Conservation (phyloP, 768 basidiomycete genomes). For the Naganishia friedmannii region DNA sequence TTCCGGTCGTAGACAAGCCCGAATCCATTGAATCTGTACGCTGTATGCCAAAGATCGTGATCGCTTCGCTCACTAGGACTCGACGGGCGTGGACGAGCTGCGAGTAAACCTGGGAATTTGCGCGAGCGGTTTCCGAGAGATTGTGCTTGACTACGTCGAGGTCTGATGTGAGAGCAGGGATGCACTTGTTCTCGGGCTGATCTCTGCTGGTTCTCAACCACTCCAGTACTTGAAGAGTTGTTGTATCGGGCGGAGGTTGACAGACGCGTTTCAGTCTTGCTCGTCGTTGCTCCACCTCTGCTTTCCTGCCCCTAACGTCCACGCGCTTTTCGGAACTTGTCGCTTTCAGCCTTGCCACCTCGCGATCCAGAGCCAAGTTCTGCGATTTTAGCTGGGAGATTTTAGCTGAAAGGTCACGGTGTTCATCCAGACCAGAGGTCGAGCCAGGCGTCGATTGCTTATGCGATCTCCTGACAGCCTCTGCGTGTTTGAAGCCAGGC, state of each 20-base stretch:
- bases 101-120: not conserved
- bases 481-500: not conserved
- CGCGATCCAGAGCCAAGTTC: not conserved
- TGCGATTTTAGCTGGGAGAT: not conserved
- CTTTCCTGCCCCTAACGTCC: slow-evolving; percentile 1
- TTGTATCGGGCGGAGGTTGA: not conserved
- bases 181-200: not conserved
- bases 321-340: not conserved
- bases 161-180: not conserved
- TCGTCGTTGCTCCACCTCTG: not conserved
- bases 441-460: not conserved
- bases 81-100: slow-evolving; percentile 37
- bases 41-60: slow-evolving; percentile 41
- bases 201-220: not conserved
- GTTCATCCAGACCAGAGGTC: not conserved
- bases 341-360: not conserved
- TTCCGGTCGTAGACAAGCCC: not conserved
- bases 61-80: slow-evolving; percentile 42
- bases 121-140: slow-evolving; percentile 20
- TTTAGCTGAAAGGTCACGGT: not conserved
- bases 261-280: not conserved
- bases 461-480: not conserved
- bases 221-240: not conserved
- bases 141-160: not conserved
- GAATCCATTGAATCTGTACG: not conserved